phyloP scores from a whole-genome alignment of 192 early-diverging fungal species.

The Rhizophagus clarus region DNA sequence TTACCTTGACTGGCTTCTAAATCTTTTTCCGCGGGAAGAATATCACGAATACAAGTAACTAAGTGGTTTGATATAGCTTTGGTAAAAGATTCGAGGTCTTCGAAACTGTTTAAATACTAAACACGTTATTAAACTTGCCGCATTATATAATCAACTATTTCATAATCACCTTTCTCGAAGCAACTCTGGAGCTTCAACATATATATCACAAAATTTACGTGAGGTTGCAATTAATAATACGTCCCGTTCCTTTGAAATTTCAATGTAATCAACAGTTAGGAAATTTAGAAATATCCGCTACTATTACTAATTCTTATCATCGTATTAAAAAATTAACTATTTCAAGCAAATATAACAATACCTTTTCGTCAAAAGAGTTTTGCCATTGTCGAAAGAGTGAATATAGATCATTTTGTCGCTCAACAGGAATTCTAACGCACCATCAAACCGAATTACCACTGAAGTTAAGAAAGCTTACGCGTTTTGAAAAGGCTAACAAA shows the following conservation, averaged over 20 bases:
- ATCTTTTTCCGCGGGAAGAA: not conserved
- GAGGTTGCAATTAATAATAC: conserved; percentile 33
- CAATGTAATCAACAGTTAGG: too few species aligned
- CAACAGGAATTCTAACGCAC: conserved; percentile 25
- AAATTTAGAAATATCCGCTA: too few species aligned
- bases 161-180: conserved; percentile 12
- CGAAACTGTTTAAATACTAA: conserved; percentile 16
- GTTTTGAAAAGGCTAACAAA: conserved; percentile 6
- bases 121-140: not conserved
- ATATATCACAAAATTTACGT: conserved; percentile 38
- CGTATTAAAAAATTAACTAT: too few species aligned
- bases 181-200: conserved; percentile 29
- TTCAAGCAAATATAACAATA: conserved; percentile 1
- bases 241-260: conserved; percentile 36
- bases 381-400: conserved; percentile 30
- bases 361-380: conserved; percentile 23
- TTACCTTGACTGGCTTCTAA: conserved; percentile 40
- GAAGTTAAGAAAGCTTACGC: conserved; percentile 11
- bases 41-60: not conserved
- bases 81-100: conserved; percentile 37
- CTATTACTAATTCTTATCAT: too few species aligned
- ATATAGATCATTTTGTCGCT: conserved; percentile 25
- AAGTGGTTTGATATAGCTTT: conserved; percentile 32
- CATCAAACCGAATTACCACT: conserved; percentile 10
- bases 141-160: not conserved